A percentile compares a stretch with the other conserved stretches of the same genome.
Conservation (phyloP, 805 yeast species). For the Saturnispora hagleri region DNA sequence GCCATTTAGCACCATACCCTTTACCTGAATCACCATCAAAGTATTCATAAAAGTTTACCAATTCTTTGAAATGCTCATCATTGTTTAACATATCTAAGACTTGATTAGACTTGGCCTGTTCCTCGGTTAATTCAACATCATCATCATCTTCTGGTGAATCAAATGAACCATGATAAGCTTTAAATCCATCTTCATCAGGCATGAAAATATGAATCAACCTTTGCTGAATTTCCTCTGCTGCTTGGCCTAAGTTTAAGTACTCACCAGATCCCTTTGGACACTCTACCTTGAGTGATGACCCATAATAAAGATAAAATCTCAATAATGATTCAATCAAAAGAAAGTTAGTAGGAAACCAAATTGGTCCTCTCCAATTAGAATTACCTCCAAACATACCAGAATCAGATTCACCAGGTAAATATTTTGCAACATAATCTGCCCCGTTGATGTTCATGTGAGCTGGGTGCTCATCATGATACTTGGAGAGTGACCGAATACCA, state of each 20-base stretch:
- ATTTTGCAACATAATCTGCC: slow-evolving; percentile 55
- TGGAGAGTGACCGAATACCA: slow-evolving; percentile 84
- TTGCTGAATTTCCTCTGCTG: slow-evolving; percentile 85
- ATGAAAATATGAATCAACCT: slow-evolving; percentile 70
- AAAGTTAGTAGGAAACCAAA: slow-evolving; percentile 92
- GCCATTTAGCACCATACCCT: slow-evolving; percentile 90
- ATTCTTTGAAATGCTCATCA: slow-evolving; percentile 67
- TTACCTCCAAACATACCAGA: slow-evolving; percentile 95
- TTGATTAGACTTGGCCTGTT: slow-evolving; percentile 37
- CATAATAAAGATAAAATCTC: slow-evolving; percentile 81
- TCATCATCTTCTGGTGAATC: slow-evolving; percentile 33
- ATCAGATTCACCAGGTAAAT: slow-evolving; percentile 83
- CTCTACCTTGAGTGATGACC: slow-evolving; percentile 75
- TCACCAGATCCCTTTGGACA: slow-evolving; percentile 83
- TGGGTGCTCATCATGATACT: slow-evolving; percentile 77
- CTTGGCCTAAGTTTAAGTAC: slow-evolving; percentile 68
- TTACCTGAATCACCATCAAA: slow-evolving; percentile 93
- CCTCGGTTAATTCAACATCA: slow-evolving; percentile 34
- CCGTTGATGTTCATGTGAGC: slow-evolving; percentile 80
- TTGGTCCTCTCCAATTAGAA: slow-evolving; percentile 96
- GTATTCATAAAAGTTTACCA: slow-evolving; percentile 74
- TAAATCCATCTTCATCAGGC: slow-evolving; percentile 47
- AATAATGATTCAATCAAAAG: slow-evolving; percentile 79
- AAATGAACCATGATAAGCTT: slow-evolving; percentile 67
- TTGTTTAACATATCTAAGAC: slow-evolving; percentile 42